Conservation (phyloP, 2,329 filamentous ascomycete genomes). For the Fusarium sp. region DNA sequence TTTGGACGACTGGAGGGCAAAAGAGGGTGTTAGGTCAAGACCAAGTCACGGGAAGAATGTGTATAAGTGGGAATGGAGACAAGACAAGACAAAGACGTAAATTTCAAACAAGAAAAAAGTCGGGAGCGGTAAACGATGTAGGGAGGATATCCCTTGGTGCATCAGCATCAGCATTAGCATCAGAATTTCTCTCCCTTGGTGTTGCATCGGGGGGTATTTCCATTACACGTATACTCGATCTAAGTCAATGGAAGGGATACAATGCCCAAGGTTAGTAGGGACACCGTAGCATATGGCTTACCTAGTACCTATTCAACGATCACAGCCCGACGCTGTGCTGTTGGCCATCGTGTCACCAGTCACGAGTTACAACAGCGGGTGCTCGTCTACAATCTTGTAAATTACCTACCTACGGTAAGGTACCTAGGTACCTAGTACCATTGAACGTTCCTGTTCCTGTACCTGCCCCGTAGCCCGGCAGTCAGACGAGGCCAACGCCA, state of each 20-base stretch:
- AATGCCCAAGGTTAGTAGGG: too few species aligned
- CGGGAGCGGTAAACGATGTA: slow-evolving; percentile 20
- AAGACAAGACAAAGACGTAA: too few species aligned
- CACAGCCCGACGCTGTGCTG: neutral
- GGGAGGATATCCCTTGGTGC: slow-evolving; percentile 27
- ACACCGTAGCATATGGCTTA: neutral
- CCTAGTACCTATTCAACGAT: neutral
- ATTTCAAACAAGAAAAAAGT: too few species aligned
- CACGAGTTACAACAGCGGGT: neutral
- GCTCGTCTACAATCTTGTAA: neutral
- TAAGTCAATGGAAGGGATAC: slow-evolving; percentile 7
- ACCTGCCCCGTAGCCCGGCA: slow-evolving; percentile 29
- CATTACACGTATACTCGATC: neutral
- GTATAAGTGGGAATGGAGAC: slow-evolving; percentile 18
- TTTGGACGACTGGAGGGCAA: slow-evolving; percentile 15
- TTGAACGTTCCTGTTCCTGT: slow-evolving; percentile 5
- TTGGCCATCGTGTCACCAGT: slow-evolving; percentile 14
- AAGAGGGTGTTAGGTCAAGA: slow-evolving; percentile 11
- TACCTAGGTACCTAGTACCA: too few species aligned
- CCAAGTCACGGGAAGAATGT: slow-evolving; percentile 25
- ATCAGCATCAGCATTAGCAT: neutral
- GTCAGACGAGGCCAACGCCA: slow-evolving; percentile 40
- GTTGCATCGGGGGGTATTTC: slow-evolving; percentile 16
- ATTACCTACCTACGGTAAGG: neutral
- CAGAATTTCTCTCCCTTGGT: slow-evolving; percentile 7